phyloP scores from a whole-genome alignment of 257 asterid genomes.

The Lycium barbarum region DNA sequence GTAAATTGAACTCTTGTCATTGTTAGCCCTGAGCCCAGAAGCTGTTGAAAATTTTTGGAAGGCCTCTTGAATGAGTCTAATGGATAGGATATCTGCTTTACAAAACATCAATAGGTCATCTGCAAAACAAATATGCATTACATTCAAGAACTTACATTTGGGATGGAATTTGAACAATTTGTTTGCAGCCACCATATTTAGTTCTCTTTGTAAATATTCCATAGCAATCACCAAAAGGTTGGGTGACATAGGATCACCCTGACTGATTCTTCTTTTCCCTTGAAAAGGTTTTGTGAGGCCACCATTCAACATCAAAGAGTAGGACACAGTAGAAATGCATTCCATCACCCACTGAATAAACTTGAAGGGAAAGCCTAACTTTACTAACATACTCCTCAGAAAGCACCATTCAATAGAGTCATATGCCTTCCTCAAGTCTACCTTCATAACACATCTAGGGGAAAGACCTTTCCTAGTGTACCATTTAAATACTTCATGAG shows the following conservation, averaged over 20 bases:
- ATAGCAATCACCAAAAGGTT: too few relatives aligned
- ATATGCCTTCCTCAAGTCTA: background rate
- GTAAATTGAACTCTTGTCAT: background rate
- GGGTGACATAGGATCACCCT: background rate
- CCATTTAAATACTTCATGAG: background rate
- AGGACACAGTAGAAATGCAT: background rate
- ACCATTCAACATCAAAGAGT: background rate
- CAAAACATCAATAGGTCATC: background rate
- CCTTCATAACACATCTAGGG: background rate
- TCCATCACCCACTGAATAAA: background rate
- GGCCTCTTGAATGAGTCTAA: background rate
- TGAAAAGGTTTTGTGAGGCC: background rate
- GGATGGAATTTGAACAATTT: background rate
- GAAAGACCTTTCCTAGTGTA: background rate
- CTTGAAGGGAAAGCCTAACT: background rate
- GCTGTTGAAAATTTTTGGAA: background rate
- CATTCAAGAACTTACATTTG: background rate
- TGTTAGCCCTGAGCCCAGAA: background rate
- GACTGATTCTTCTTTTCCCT: background rate
- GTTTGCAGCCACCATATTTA: too few relatives aligned
- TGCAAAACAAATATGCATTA: background rate
- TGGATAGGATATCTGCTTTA: background rate
- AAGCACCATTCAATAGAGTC: background rate
- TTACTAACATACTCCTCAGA: background rate
- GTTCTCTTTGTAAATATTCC: too few relatives aligned